These are phyloP conservation scores for Trypanosoma theileri DNA, from an alignment of 208 protist species.

Conservation along the genomic window DNA sequence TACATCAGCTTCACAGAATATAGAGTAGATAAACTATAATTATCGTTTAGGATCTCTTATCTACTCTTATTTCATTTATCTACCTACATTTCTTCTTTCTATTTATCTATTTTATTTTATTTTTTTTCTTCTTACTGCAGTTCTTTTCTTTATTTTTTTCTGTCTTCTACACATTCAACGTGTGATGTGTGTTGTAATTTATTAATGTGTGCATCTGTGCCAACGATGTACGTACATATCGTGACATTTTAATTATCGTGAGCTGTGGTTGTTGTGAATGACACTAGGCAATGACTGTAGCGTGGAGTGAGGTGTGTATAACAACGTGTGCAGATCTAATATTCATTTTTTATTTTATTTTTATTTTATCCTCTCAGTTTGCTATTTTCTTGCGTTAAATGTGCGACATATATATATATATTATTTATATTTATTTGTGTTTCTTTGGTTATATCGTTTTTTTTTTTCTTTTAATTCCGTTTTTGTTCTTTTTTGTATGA, in stretches of 20 bases:
- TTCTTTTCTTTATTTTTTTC: neutral
- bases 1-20: slow-evolving; percentile 24
- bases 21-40: too few relatives aligned
- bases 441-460: slow-evolving; percentile 9
- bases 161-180: too few relatives aligned
- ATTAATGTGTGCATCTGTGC: too few relatives aligned
- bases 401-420: neutral
- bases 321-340: too few relatives aligned
- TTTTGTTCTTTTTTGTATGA: neutral
- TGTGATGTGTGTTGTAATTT: too few relatives aligned
- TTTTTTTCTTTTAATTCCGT: neutral
- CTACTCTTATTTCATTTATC: neutral
- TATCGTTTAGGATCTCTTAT: neutral
- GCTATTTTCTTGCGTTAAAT: neutral
- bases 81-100: neutral
- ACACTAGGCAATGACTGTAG: too few relatives aligned
- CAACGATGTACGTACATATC: too few relatives aligned
- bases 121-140: neutral
- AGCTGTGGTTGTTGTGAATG: too few relatives aligned
- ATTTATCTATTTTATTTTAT: neutral
- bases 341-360: too few relatives aligned
- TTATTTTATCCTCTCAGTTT: too few relatives aligned
- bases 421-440: neutral
- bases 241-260: too few relatives aligned
- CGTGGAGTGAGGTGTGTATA: too few relatives aligned